Conservation (phyloP, 306 rosid genomes). For the Senna tora region DNA sequence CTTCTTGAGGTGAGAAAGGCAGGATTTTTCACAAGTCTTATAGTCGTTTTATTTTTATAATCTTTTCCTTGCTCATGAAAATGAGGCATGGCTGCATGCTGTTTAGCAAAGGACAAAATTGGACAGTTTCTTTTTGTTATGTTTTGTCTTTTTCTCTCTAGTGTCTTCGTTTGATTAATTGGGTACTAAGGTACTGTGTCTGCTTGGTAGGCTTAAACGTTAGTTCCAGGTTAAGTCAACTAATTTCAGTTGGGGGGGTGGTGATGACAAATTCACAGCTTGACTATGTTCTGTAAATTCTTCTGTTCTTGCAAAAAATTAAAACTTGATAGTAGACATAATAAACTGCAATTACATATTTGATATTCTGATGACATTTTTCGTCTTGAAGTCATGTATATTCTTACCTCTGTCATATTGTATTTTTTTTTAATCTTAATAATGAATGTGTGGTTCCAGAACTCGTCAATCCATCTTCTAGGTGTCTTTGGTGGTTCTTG, state of each 20-base stretch:
- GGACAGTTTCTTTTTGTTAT: not conserved
- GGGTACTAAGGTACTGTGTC: not conserved
- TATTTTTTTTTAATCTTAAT: not conserved
- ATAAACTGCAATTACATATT: not conserved
- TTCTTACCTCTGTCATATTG: not conserved
- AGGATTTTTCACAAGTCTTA: not conserved
- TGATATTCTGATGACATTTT: not conserved
- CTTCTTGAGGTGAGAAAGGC: no score
- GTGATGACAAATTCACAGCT: not conserved
- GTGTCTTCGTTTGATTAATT: not conserved
- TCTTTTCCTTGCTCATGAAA: not conserved
- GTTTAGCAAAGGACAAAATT: not conserved
- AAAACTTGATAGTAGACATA: not conserved
- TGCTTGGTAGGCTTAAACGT: not conserved
- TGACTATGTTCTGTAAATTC: not conserved
- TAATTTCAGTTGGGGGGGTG: not conserved
- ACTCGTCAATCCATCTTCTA: not conserved
- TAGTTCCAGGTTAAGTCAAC: not conserved
- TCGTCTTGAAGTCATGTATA: not conserved
- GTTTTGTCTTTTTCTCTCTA: not conserved
- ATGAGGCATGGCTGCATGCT: not conserved
- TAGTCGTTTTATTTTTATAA: not conserved
- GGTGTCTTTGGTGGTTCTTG: not conserved
- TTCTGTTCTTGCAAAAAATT: not conserved
- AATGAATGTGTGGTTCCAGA: not conserved